Evolutionary conservation across 345 rosid species (phyloP).

Genomic region (Triadica sebifera): DNA sequence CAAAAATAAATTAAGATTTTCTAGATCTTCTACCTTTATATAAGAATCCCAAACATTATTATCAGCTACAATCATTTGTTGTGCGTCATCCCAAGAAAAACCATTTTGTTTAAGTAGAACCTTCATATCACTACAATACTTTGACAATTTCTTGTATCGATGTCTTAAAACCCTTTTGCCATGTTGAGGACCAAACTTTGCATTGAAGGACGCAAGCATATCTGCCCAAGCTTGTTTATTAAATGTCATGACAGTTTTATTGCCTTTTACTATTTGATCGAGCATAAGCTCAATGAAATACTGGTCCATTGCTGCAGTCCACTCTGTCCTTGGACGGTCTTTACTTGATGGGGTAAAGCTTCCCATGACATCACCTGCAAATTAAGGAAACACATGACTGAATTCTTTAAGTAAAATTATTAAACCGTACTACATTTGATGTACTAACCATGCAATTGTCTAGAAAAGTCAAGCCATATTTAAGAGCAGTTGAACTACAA

Average conservation of each 20-base stretch:
- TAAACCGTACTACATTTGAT: not conserved
- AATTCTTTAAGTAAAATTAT: not conserved
- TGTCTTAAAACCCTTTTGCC: conserved; percentile 80
- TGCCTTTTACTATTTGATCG: conserved; percentile 74
- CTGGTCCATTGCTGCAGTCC: conserved; percentile 73
- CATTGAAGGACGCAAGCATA: conserved; percentile 70
- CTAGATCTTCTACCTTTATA: conserved; percentile 47
- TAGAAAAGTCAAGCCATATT: conserved; percentile 3
- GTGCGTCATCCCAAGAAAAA: conserved; percentile 72
- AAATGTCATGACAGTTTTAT: conserved; percentile 52
- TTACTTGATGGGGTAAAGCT: conserved; percentile 26
- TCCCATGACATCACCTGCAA: conserved; percentile 52
- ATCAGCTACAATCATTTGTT: conserved; percentile 51
- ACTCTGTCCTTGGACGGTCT: conserved; percentile 65
- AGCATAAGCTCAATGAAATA: conserved; percentile 72
- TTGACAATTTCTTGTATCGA: conserved; percentile 65
- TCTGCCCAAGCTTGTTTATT: conserved; percentile 82
- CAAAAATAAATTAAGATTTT: conserved; percentile 2
- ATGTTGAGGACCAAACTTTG: conserved; percentile 60
- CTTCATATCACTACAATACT: conserved; percentile 58
- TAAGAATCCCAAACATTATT: conserved; percentile 71
- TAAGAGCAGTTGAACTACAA: conserved; percentile 3
- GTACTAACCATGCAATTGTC: not conserved
- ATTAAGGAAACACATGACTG: conserved; percentile 10
- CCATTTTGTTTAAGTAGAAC: conserved; percentile 51